Evolutionary conservation across 2,329 filamentous ascomycete species (phyloP).

Genomic region (Metarhizium guizhouense): DNA sequence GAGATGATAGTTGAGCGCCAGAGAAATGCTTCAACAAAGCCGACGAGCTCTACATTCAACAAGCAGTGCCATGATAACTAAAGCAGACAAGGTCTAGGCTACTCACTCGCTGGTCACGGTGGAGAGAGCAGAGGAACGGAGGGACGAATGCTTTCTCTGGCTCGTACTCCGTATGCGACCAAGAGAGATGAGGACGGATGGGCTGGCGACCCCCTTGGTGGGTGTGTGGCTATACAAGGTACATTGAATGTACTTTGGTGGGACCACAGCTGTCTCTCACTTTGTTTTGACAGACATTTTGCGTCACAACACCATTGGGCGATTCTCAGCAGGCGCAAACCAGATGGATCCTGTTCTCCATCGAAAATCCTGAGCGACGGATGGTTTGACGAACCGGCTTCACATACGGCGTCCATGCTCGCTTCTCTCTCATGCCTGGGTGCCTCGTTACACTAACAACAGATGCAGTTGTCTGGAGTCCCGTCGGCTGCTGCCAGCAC

Average conservation of each 20-base stretch:
- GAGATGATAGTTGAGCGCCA: not conserved
- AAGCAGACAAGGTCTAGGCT: slow-evolving; percentile 3
- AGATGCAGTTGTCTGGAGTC: no score
- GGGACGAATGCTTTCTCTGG: not conserved
- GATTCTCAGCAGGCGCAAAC: not conserved
- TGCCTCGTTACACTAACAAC: no score
- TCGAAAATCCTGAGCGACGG: not conserved
- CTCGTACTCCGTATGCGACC: no score
- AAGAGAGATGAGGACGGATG: slow-evolving; percentile 1
- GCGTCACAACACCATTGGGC: not conserved
- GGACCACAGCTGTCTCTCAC: no score
- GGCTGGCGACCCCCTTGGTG: not conserved
- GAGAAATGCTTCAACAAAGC: slow-evolving; percentile 6
- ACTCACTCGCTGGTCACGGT: not conserved
- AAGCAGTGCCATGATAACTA: slow-evolving; percentile 4
- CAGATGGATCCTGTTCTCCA: not conserved
- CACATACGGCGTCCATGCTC: no score
- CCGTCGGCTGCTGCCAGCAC: no score
- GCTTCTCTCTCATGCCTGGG: no score
- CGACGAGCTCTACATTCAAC: not conserved
- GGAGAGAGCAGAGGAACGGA: slow-evolving; percentile 8
- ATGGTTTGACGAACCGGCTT: no score
- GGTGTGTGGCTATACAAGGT: not conserved
- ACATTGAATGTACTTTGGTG: not conserved
- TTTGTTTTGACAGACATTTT: not conserved